Base-by-base conservation (phyloP, 371 early-diverging fungal species). In the Actinomortierella ambigua region DNA sequence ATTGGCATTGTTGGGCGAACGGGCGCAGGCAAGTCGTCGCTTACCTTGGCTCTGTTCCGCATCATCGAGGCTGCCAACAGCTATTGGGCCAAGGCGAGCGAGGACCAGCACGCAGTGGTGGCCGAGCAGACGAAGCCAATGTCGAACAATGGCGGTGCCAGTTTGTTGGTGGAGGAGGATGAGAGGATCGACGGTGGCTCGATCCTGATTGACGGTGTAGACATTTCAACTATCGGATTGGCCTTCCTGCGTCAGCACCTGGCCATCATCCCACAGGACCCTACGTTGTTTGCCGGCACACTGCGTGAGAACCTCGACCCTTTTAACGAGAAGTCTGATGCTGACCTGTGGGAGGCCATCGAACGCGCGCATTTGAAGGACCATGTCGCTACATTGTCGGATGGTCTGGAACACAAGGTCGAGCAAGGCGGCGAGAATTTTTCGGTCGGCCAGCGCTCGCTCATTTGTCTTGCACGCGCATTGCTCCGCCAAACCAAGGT, bases 261-360 rank as follows among this genome's bases (percentile, higher is more conserved):
- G 46, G 84, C 95, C 0, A 95, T 98, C 60, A 95, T 98, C 66
- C 97, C 98, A 23, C 98, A 98, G 78, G 98, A 96, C 57, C 95
- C 96, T 3, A 90, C 93, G n/a, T 75, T 97, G 28, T 98, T 95
- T 80, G 82, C 87, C 17, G 95, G 91, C 8, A 81, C 77, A 1
- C 49, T 85, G 7, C 73, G 85, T 26, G 79, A 82, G 9, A 91
- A 90, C 64, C 71, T 93, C 61, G 97, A 96, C 82, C 96, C 96
- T n/a, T 93, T 93, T 57, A 70, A 69, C 39, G 66, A 69, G 13
- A 70, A 83, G n/a, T 76, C 81, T 6, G 97, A 96, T 70, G 83
- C 76, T 9, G 88, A 88, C 20, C 61, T 98, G 13, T 97, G 97
- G 97, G 60, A 78, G 34, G 93, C 90, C 2, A 76, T 98, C 49